Percentiles rank a stretch among this genome's conserved stretches.
phyloP scores from a whole-genome alignment of 768 basidiomycete species.

The Russula virescens region DNA sequence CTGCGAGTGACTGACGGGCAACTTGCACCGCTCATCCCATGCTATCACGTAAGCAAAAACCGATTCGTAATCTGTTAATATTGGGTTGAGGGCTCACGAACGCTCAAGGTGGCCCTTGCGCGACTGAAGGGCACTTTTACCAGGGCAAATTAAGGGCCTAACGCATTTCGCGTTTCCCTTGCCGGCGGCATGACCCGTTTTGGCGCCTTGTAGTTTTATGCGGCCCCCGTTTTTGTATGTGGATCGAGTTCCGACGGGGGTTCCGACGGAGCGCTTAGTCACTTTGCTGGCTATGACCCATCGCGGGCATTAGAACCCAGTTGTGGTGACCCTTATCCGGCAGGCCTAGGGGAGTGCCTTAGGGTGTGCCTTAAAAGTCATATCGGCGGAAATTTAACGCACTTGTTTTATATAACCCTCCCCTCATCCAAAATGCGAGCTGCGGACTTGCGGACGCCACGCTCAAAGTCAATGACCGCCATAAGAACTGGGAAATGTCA shows the following conservation, averaged over 20 bases:
- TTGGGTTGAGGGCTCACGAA: background rate
- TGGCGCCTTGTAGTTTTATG: too few species aligned
- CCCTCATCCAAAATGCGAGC: background rate
- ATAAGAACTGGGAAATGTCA: too few species aligned
- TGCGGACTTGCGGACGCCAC: background rate
- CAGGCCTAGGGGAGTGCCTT: too few species aligned
- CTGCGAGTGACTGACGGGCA: conserved; percentile 3
- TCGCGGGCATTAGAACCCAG: too few species aligned
- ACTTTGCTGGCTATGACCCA: too few species aligned
- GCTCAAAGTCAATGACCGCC: too few species aligned
- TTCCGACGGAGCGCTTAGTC: too few species aligned
- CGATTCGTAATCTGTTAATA: background rate
- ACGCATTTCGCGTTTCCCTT: background rate
- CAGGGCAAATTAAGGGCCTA: background rate
- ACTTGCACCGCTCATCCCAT: conserved; percentile 13
- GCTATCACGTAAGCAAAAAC: conserved; percentile 18
- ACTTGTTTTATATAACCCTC: background rate
- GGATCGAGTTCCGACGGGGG: too few species aligned
- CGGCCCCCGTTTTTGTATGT: too few species aligned
- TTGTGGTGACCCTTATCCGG: too few species aligned
- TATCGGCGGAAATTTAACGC: too few species aligned
- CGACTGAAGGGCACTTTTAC: conserved; percentile 17
- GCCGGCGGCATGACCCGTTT: background rate
- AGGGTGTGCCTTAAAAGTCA: too few species aligned
- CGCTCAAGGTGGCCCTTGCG: conserved; percentile 13